These are phyloP conservation scores for Aspergillus mulundensis DNA, from an alignment of 495 filamentous ascomycete species.

Conservation along the genomic window DNA sequence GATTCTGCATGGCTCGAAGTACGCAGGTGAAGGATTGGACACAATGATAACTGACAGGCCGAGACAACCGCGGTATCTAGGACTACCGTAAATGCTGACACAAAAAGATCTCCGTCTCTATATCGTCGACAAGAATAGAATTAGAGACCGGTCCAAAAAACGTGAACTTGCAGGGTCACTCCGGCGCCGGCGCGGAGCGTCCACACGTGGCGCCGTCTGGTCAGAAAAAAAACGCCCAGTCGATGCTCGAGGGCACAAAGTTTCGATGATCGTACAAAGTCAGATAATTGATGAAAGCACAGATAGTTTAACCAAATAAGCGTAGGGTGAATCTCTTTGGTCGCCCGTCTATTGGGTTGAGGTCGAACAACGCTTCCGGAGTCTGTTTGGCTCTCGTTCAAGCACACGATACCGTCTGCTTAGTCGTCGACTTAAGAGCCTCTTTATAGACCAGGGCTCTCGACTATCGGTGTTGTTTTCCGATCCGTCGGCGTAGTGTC, in stretches of 20 bases:
- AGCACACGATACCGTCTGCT: conserved; percentile 39
- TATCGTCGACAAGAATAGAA: conserved; percentile 8
- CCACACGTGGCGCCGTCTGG: conserved; percentile 13
- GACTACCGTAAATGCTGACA: conserved; percentile 5
- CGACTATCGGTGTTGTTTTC: conserved; percentile 2
- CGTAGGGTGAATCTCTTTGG: too few species aligned
- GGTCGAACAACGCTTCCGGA: conserved; percentile 31
- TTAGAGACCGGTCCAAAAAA: neutral
- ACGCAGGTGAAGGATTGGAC: neutral
- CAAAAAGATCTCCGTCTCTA: neutral
- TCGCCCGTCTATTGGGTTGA: conserved; percentile 15
- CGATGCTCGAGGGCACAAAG: neutral
- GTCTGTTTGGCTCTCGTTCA: conserved; percentile 42
- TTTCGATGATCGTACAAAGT: neutral
- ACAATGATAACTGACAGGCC: neutral
- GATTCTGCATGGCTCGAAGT: neutral
- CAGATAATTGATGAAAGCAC: neutral
- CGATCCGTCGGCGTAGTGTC: neutral
- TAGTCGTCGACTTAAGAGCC: conserved; percentile 34
- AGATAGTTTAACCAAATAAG: too few species aligned
- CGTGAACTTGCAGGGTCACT: neutral
- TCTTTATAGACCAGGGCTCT: conserved; percentile 39
- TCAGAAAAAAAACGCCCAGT: neutral
- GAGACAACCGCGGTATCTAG: neutral
- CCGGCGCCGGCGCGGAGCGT: neutral